These are phyloP conservation scores for Fragilaria crotonensis DNA, from an alignment of 108 stramenopile genomes.

Conservation along the genomic window DNA sequence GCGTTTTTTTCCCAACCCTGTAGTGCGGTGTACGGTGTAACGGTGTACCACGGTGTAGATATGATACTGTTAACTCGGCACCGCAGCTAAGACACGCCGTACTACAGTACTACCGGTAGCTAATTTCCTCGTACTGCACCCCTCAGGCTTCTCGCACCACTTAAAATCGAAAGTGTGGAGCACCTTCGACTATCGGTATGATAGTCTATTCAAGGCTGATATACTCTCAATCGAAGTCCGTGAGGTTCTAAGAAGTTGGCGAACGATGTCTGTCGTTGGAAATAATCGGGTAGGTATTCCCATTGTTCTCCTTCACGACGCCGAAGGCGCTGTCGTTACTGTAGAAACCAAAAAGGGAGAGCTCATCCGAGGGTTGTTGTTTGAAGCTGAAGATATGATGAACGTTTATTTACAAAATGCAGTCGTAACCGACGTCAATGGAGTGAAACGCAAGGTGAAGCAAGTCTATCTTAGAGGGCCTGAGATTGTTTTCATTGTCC, in stretches of 20 bases:
- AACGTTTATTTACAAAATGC: conserved; percentile 84
- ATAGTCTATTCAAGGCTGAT: too few species aligned
- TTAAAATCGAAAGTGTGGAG: too few species aligned
- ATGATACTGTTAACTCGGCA: too few species aligned
- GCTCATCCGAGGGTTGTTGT: conserved; percentile 73
- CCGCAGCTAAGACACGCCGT: too few species aligned
- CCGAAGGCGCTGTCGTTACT: conserved; percentile 77
- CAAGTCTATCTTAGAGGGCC: conserved; percentile 74
- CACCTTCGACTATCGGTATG: too few species aligned
- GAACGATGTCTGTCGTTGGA: conserved; percentile 78
- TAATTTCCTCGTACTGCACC: too few species aligned
- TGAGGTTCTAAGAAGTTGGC: background rate
- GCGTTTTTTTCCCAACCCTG: too few species aligned
- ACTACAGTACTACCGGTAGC: too few species aligned
- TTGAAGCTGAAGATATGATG: conserved; percentile 90
- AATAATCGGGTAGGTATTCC: conserved; percentile 87
- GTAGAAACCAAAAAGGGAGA: conserved; percentile 87
- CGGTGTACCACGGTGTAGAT: too few species aligned
- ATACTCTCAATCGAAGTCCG: too few species aligned
- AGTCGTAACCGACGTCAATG: conserved; percentile 46
- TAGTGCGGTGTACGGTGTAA: too few species aligned
- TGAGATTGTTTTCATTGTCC: conserved; percentile 78
- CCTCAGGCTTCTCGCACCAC: too few species aligned
- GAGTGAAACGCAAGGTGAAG: conserved; percentile 65
- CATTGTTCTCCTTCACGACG: conserved; percentile 83